Evolutionary conservation across 768 basidiomycete genomes (phyloP), one percentile per base, ranked within the genome.

Genomic region (Mrakia blollopis): DNA sequence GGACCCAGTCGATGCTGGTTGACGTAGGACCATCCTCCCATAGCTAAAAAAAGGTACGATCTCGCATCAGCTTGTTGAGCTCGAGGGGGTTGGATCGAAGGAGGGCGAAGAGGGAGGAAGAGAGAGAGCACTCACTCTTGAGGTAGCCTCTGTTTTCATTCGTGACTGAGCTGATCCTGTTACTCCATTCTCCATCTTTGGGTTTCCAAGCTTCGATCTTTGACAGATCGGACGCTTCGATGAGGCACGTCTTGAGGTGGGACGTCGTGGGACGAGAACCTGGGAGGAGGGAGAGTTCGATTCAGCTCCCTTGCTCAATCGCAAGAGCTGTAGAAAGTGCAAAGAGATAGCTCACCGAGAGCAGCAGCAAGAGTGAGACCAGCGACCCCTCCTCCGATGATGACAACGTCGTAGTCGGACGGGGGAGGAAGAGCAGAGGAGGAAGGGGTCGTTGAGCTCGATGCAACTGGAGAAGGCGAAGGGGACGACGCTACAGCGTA

Each of bases 351-450:
- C 88, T 78, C 82, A 96, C 95, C 88, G 10, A 99, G 86, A 47
- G 93, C 92, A 81, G 89, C 89, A 4, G 94, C 94, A 50, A 99
- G 85, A 18, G 94, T 91, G 57, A 99, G 87, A 5, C 97, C 97
- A 6, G 89, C 92, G 35, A 93, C 94, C 2, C 95, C 96, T 37
- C 93, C 97, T 25, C 97, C 96, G 35, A 98, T 92, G 80, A 98
- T 92, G 30, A 96, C 92, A 47, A 98, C 87, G 82, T 98, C 97
- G 79, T 88, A 90, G 67, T 75, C 63, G n/a, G 73, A 63, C 30
- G 73, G 50, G 25, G 71, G 50, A 21, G 52, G 25, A 13, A 60
- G 32, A 18, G 71, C n/a, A 32, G 67, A 44, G 65, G 65, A 41
- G 18, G 62, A 35, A 4, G 65, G 18, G 14, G 65, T 44, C 10